Evolutionary conservation across 371 early-diverging fungal genomes (phyloP), one percentile per base, ranked within the genome.

Genomic region (Mortierella sp.): DNA sequence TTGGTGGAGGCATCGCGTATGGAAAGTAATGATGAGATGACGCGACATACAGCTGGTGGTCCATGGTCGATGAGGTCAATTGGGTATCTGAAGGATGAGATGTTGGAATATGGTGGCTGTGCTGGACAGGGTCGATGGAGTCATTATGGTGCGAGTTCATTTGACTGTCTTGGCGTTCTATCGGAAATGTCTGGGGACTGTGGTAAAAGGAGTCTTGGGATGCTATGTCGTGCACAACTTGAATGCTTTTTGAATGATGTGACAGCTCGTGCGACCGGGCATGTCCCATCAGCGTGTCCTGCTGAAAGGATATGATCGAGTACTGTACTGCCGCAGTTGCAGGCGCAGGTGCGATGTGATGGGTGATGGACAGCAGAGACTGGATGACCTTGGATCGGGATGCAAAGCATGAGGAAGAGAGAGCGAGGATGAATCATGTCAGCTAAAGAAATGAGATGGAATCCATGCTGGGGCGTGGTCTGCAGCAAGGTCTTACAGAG

Each of bases 1-100:
- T 56, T 21, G 71, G 71, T 14, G 71, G 71, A 9, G 71, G 71
- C 28, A 70, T 47, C 21, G 50, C 56, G 24, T 63, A 63, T 6
- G 48, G 39, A 8, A 54, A 56, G 37, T 55, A 59, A 22, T 59
- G 63, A 2, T 59, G 41, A 4, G 63, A 52, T 5, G 34, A 34
- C 7, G 34, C 34, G 22, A 43, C 60, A 25, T 57, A 69, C 4
- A 69, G 34, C 7, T 4, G 45, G 21, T 57, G 63, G 13, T 46
- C 46, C 37, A 58, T 57, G 19, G 31, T 37, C 29, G 29, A 39
- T 0, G 44, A 27, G 57, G 21, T 39, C 61, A 57, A 25, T 9
- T 31, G 50, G 27, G 54, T 28, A 19, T 28, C 48, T 3, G 5
- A 57, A 25, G 39, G 9, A 17, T 28, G 39, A 0, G 39, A 34